Percentiles rank a stretch among this genome's conserved stretches.
Conservation (phyloP, 1,139 yeast species). For the Cylindricascospora bacillispora region DNA sequence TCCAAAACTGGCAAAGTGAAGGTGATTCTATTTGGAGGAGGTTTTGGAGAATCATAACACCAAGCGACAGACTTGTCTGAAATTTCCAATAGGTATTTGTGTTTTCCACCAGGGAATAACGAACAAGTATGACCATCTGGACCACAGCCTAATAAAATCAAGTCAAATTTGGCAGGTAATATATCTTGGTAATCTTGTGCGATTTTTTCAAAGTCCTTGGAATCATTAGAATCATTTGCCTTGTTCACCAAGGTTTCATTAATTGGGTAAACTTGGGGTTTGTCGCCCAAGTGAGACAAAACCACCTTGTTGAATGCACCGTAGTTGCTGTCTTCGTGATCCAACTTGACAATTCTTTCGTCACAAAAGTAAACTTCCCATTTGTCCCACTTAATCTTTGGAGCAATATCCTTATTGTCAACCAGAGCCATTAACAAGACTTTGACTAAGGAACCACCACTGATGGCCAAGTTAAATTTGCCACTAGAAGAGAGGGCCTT, state of each 20-base stretch:
- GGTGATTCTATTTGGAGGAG: slow-evolving; percentile 84
- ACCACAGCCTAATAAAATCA: slow-evolving; percentile 86
- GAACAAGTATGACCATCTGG: slow-evolving; percentile 99
- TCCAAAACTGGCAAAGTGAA: slow-evolving; percentile 84
- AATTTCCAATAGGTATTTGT: slow-evolving; percentile 55
- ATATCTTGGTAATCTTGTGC: slow-evolving; percentile 79
- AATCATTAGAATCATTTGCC: slow-evolving; percentile 19
- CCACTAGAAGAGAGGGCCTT: slow-evolving; percentile 31
- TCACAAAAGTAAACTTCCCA: slow-evolving; percentile 97
- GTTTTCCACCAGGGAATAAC: slow-evolving; percentile 50
- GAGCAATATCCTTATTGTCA: slow-evolving; percentile 36
- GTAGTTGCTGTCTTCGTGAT: slow-evolving; percentile 74
- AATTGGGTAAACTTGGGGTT: slow-evolving; percentile 71
- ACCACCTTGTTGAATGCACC: slow-evolving; percentile 76
- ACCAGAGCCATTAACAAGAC: slow-evolving; percentile 61
- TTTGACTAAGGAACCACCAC: slow-evolving; percentile 84
- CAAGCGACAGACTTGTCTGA: slow-evolving; percentile 81
- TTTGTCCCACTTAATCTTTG: slow-evolving; percentile 63
- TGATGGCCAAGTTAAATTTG: slow-evolving; percentile 62
- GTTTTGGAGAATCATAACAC: slow-evolving; percentile 86
- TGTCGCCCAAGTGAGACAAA: slow-evolving; percentile 39
- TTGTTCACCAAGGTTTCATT: slow-evolving; percentile 71
- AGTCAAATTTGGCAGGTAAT: slow-evolving; percentile 69
- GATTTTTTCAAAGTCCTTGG: slow-evolving; percentile 39
- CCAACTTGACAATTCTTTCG: slow-evolving; percentile 86